Percentiles rank a stretch among this genome's conserved stretches.
phyloP scores from a whole-genome alignment of 1,139 yeast species.

The Yamadazyma trypodendri region DNA sequence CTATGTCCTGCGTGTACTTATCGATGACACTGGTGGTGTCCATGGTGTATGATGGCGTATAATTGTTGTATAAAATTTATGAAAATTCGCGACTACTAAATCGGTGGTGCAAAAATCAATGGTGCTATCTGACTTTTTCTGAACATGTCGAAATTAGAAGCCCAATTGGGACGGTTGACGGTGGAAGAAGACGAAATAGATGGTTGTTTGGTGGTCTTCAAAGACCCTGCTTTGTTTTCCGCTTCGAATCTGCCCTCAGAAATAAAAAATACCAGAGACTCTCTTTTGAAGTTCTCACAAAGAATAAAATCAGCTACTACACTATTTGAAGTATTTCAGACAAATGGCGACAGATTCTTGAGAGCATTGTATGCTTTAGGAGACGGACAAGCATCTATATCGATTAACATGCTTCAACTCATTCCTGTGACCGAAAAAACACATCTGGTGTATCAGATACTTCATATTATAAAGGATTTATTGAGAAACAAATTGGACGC shows the following conservation, averaged over 20 bases:
- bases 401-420: conserved; percentile 16
- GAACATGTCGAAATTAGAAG: conserved; percentile 4
- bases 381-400: conserved; percentile 19
- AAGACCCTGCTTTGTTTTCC: conserved; percentile 7
- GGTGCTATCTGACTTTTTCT: conserved; percentile 5
- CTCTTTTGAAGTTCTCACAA: background rate
- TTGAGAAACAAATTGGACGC: conserved; percentile 11
- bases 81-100: too few relatives aligned
- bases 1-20: conserved; percentile 53
- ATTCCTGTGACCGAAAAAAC: conserved; percentile 4
- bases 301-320: conserved; percentile 8
- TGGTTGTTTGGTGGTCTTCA: conserved; percentile 14
- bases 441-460: conserved; percentile 13
- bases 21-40: conserved; percentile 52
- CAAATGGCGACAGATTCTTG: conserved; percentile 21
- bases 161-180: background rate
- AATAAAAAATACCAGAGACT: background rate
- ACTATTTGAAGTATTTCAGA: conserved; percentile 20
- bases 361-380: conserved; percentile 17
- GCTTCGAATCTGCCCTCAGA: background rate
- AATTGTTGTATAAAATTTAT: too few relatives aligned
- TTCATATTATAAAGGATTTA: conserved; percentile 14
- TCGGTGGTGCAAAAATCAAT: background rate
- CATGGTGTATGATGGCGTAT: conserved; percentile 22
- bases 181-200: background rate